A percentile compares a stretch with the other conserved stretches of the same genome.
Evolutionary conservation across 148 eudicot species (phyloP).

Genomic region (Spergularia bocconei): DNA sequence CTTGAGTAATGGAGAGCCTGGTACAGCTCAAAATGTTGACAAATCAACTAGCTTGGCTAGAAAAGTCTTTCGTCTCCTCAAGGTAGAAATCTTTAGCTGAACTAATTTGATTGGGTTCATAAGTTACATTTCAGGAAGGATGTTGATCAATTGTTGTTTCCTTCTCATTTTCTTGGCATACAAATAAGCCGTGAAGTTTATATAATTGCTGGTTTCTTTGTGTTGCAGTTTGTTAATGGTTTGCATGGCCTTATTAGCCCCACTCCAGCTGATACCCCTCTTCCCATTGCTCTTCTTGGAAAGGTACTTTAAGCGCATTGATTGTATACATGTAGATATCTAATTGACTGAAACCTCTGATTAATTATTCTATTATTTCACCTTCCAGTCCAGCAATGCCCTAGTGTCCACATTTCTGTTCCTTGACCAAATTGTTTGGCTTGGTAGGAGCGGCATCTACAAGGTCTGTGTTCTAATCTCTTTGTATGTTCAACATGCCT

Average conservation of each 20-base stretch:
- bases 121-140: neutral
- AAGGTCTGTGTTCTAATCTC: constrained; percentile 47
- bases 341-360: neutral
- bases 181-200: neutral
- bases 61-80: constrained; percentile 96
- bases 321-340: neutral
- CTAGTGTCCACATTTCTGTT: constrained; percentile 92
- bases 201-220: constrained; percentile 8
- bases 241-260: constrained; percentile 93
- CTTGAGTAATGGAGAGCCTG: constrained; percentile 91
- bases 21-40: constrained; percentile 94
- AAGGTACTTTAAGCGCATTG: constrained; percentile 48
- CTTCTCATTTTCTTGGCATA: neutral
- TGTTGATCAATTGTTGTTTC: neutral
- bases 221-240: constrained; percentile 87
- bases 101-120: neutral
- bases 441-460: constrained; percentile 87
- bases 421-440: constrained; percentile 99
- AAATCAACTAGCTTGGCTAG: constrained; percentile 90
- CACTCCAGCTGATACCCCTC: constrained; percentile 77
- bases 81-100: constrained; percentile 44
- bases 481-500: constrained; percentile 5
- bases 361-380: neutral
- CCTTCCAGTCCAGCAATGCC: constrained; percentile 85
- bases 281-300: constrained; percentile 79